Conservation (phyloP, 2,329 filamentous ascomycete genomes). For the Chaetomium sp. region DNA sequence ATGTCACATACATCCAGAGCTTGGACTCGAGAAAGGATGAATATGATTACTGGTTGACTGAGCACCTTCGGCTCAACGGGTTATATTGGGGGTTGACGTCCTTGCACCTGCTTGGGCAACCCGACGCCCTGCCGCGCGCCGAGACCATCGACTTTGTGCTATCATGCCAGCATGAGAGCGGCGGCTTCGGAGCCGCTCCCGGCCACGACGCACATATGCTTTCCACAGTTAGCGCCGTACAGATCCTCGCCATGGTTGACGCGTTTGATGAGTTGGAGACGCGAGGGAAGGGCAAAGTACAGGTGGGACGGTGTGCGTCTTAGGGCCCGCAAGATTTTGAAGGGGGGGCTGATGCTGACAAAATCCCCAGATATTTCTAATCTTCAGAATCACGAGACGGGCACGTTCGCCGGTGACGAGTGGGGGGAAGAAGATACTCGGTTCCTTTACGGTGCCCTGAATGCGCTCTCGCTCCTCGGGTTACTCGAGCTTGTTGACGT, state of each 20-base stretch:
- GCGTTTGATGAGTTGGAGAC: conserved; percentile 76
- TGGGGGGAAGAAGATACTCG: conserved; percentile 96
- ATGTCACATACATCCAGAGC: conserved; percentile 89
- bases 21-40: conserved; percentile 89
- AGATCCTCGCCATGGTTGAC: conserved; percentile 82
- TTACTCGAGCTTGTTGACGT: conserved; percentile 70
- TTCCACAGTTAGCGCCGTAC: conserved; percentile 90
- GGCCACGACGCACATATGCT: conserved; percentile 95
- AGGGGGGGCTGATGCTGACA: conserved; percentile 5
- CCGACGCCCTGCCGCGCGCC: conserved; percentile 72
- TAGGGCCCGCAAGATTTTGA: neutral
- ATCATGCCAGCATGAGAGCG: conserved; percentile 81
- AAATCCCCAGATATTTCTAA: conserved; percentile 60
- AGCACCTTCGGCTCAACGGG: conserved; percentile 90
- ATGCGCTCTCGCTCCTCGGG: conserved; percentile 77
- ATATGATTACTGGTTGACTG: conserved; percentile 95
- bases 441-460: conserved; percentile 86
- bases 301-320: conserved; percentile 71
- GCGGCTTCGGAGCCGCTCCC: conserved; percentile 89
- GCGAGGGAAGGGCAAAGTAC: conserved; percentile 60
- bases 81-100: conserved; percentile 95
- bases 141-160: conserved; percentile 89
- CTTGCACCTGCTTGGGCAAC: conserved; percentile 74
- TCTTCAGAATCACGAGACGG: conserved; percentile 73
- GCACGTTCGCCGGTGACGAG: conserved; percentile 87